Base-by-base conservation (phyloP, 495 filamentous ascomycete species). In the Tuber magnatum region DNA sequence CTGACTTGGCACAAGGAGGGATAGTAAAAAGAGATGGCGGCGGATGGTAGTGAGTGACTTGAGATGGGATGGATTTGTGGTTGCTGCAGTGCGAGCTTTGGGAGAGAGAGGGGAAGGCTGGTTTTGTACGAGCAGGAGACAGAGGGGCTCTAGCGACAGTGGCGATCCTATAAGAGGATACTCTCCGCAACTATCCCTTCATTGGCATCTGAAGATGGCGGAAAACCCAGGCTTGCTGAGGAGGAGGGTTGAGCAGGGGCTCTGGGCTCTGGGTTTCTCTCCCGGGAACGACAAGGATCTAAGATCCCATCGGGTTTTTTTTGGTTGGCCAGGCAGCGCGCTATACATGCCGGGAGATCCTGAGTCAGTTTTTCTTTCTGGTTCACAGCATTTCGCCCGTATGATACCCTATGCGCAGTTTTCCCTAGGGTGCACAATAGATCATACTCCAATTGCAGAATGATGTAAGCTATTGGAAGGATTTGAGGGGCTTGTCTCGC, bases 31-130 rank as follows among this genome's bases (percentile, higher is more conserved):
- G 68, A 77, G 73, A 70, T 77, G 35, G 32, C 35, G 28, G 42
- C 22, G 28, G 56, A 35, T 65, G 43, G n/a, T 70, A n/a, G 73
- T 78, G 76, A 77, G 44, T 43, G 69, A 68, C 69, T 70, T 74
- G 65, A 65, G 75, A 77, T 79, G 75, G 44, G 77, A 70, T 69
- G 74, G 76, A 78, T 78, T 76, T 68, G 76, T 71, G 77, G 68
- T 41, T 56, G 76, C 77, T 78, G 76, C 76, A 73, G 65, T 74
- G 77, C 65, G 75, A 69, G 51, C 40, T 78, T 79, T 72, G 71
- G 75, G 71, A 22, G 70, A 75, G 72, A 41, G 44, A 70, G 41
- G 61, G 41, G 61, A 46, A 68, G 70, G 39, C 7, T 3, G 35
- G 42, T 43, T 68, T 68, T 68, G 74, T 70, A 48, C 40, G 14